Evolutionary conservation across 305 asterid species (phyloP), one percentile per base, ranked within the genome.

Genomic region (Solanum aculeatissimum): DNA sequence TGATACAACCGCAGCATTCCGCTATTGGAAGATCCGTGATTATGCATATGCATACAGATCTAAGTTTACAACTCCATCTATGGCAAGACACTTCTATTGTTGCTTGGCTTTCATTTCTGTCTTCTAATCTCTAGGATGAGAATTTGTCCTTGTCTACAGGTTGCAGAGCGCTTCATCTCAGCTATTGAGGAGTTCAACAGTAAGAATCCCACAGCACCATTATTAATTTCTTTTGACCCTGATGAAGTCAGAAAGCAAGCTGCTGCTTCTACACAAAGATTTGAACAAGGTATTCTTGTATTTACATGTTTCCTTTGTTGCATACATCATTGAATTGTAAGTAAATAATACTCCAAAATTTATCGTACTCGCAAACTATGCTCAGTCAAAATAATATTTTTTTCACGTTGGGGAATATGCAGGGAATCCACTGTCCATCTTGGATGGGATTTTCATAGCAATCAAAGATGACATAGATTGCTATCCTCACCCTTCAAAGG

Each of bases 11-110:
- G 88, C 92, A 84, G 85, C 90, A 86, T 97, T 97, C 89, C 92
- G 89, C 87, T 97, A 97, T 89, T 97, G 99, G 99, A 97, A 91
- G 87, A 97, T 97, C 91, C 93, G 98, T 87, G 99, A 95, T 89
- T 95, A 94, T 92, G 98, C 98, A 86, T 89, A 91, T 88, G 98
- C 99, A 85, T 97, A 95, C 93, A 95, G 95, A 91, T 91, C 96
- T 65, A 95, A 92, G 85, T 93, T 95, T 83, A 91, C 94, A 47
- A 92, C 94, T 84, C 99, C 98, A 27, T 92, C 98, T 51, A 89
- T 90, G 15, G 99, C 94, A 89, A 91, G 97, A 88, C 84, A 83
- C 86, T 83, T 71, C 63, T 77, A 54, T 35, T 84, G 85, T 68
- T 85, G 21, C 4, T 83, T 49, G 65, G 38, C 11, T 86, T 84